Evolutionary conservation across 2,329 filamentous ascomycete genomes (phyloP), one percentile per base, ranked within the genome.

Genomic region (Macrophomina tecta): DNA sequence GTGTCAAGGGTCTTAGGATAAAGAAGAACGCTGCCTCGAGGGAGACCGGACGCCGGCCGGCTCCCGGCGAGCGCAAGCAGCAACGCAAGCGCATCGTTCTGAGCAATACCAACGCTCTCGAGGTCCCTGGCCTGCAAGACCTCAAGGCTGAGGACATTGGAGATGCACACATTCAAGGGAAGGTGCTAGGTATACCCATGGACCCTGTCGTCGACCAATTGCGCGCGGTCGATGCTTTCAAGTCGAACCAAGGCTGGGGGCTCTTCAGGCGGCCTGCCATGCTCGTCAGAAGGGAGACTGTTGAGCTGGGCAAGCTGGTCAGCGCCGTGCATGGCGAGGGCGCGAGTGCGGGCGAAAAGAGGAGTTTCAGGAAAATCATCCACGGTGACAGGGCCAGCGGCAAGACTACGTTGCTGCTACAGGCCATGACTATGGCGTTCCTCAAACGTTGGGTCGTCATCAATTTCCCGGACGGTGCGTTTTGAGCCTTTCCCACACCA

Each of bases 91-190:
- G 92, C 72, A 92, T 99, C 74, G 89, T 96, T 68, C 88, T 99
- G 68, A 94, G 91, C 83, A 99, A 98, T 82, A 91, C 92, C 79
- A 98, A 97, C 81, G 95, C 95, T 60, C 82, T 97, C 45, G 87
- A 90, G 68, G 90, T 98, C 7, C 76, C 83, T 30, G 91, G 88
- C 11, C 83, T 97, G 71, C 80, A 84, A 68, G 85, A 90, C 58
- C 75, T 97, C 65, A 82, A 85, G 69, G 86, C 84, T 51, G 81
- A 85, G 65, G 79, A 81, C 36, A 82, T 83, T 0, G 66, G 76
- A 48, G 73, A 71, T 58, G 69, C 70, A 11, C 65, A 70, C 40
- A 85, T 86, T 61, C 81, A 85, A 9, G 92, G 91, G 42, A 85
- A 85, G 68, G 86, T 98, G 36, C 81, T 93, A 63, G 87, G 87